Evolutionary conservation across 257 asterid genomes (phyloP).

Genomic region (Solanum pimpinellifolium): DNA sequence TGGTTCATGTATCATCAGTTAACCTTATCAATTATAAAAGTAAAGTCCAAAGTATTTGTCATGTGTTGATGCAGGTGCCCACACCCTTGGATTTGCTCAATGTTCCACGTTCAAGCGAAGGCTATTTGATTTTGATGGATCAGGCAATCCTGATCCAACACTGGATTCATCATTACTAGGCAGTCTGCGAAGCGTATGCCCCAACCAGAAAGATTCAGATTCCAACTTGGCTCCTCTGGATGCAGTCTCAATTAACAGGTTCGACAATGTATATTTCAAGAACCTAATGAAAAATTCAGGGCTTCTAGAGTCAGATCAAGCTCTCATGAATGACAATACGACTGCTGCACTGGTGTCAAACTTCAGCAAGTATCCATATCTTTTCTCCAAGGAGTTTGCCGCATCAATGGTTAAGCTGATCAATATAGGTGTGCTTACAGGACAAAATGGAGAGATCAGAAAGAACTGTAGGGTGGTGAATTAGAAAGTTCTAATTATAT

Average conservation of each 20-base stretch:
- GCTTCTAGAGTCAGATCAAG: conserved; percentile 58
- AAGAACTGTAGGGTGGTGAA: conserved; percentile 52
- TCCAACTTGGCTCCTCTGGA: conserved; percentile 48
- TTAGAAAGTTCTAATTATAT: background rate
- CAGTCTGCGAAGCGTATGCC: conserved; percentile 34
- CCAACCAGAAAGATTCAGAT: conserved; percentile 32
- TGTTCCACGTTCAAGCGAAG: conserved; percentile 54
- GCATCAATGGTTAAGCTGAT: conserved; percentile 58
- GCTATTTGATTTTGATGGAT: conserved; percentile 61
- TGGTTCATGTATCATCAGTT: background rate
- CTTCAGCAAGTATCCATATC: conserved; percentile 36
- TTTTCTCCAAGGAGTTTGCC: conserved; percentile 44
- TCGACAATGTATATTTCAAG: conserved; percentile 54
- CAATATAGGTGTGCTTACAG: conserved; percentile 42
- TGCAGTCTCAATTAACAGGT: conserved; percentile 20
- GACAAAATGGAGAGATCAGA: conserved; percentile 50
- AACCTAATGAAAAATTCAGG: conserved; percentile 41
- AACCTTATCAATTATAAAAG: background rate
- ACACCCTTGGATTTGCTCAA: conserved; percentile 75
- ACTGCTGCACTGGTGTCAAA: conserved; percentile 38
- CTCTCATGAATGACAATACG: conserved; percentile 36
- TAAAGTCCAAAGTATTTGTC: background rate
- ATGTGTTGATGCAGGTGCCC: conserved; percentile 39
- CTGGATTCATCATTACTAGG: conserved; percentile 32
- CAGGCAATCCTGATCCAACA: conserved; percentile 64